Evolutionary conservation across 805 yeast genomes (phyloP), one percentile per base, ranked within the genome.

Genomic region (Ogataea henricii): DNA sequence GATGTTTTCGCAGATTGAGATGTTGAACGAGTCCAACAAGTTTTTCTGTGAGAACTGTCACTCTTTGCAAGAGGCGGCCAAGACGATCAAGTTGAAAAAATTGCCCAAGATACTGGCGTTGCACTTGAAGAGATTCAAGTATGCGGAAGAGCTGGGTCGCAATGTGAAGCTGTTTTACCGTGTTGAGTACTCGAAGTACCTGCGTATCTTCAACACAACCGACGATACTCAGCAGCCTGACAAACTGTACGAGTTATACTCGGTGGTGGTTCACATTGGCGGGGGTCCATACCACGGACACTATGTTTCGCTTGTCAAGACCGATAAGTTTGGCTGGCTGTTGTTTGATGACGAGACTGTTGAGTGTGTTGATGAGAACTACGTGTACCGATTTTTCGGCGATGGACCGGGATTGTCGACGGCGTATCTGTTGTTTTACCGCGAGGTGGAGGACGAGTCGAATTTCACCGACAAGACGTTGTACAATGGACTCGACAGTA

Each of bases 231-330:
- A 68, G 20, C 67, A 72, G 13, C 73, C 79, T 1, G 79, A 79
- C 54, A 80, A 79, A 57, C 72, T 83, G 16, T 94, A 90, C 60
- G 96, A 91, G 58, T 69, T 94, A 43, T 85, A 82, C 53, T 89
- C 92, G 0, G 83, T 92, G 36, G 94, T 94, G 10, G 90, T 94
- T 9, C 99, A 94, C 63, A 83, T 94, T 56, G 99, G 99, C 5
- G 96, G 97, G 3, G 97, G 98, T 0, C 97, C 98, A 1, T 90
- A 89, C 71, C 97, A 91, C 68, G 99, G 99, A 0, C 99, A 94
- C 64, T 94, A 94, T 65, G 92, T 94, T 8, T 78, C 96, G 0
- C 71, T 94, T 4, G 85, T 94, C 50, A 89, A 89, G 62, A 85
- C 90, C 4, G 82, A 79, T 45, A 74, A 78, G 18, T 79, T 81